Evolutionary conservation across 73 alveolate genomes (phyloP).

Genomic region (Diophrys appendiculata): DNA sequence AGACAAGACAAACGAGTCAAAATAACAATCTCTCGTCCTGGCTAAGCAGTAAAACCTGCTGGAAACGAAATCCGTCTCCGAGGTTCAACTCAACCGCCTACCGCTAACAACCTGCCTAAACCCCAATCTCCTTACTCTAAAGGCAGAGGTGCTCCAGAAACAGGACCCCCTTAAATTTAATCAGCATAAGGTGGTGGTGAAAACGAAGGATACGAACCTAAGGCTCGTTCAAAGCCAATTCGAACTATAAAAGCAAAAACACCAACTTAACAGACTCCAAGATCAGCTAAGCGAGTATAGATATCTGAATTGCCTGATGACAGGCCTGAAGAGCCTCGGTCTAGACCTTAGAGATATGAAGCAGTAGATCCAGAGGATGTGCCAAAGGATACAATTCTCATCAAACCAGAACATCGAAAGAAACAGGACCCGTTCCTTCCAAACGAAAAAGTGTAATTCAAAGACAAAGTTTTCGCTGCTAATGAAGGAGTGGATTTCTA

Average conservation of each 20-base stretch:
- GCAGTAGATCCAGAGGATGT: not conserved
- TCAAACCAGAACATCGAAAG: conserved; percentile 15
- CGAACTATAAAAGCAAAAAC: not conserved
- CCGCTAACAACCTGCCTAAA: not conserved
- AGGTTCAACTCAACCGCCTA: no score
- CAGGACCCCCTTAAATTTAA: conserved; percentile 1
- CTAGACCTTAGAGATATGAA: not conserved
- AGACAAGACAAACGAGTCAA: conserved; percentile 21
- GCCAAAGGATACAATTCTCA: conserved; percentile 7
- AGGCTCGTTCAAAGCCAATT: not conserved
- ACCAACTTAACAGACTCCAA: not conserved
- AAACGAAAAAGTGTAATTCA: conserved; percentile 34
- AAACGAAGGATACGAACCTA: not conserved
- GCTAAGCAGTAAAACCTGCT: conserved; percentile 18
- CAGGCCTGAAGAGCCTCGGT: no score
- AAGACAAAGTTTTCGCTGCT: conserved; percentile 37
- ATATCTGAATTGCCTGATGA: no score
- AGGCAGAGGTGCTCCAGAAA: conserved; percentile 1
- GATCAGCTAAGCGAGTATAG: not conserved
- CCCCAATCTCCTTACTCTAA: not conserved
- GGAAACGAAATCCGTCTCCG: not conserved
- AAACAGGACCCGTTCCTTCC: conserved; percentile 39
- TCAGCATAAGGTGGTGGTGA: not conserved
- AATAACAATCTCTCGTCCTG: conserved; percentile 51
- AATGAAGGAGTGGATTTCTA: conserved; percentile 82